phyloP scores from a whole-genome alignment of 192 early-diverging fungal genomes.

The Diversispora eburnea region DNA sequence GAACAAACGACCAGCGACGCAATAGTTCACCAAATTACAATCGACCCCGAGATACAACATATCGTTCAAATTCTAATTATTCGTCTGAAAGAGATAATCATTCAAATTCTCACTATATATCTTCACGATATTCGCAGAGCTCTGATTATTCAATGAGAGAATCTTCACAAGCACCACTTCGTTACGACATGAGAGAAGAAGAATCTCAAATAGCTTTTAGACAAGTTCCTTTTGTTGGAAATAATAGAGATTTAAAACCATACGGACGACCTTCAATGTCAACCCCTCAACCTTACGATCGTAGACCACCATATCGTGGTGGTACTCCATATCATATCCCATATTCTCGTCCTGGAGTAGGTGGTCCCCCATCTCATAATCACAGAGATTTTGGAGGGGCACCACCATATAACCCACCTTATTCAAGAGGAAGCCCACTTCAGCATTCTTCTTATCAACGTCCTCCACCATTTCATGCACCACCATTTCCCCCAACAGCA shows the following conservation, averaged over 20 bases:
- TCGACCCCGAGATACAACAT: conserved; percentile 5
- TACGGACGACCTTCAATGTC: conserved; percentile 4
- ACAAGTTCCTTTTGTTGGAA: conserved; percentile 19
- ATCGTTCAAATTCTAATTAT: neutral
- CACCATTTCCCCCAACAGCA: conserved; percentile 7
- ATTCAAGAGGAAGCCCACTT: conserved; percentile 7
- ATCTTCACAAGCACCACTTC: neutral
- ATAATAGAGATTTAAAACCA: conserved; percentile 7
- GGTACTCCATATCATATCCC: neutral
- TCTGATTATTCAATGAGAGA: neutral
- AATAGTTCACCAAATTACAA: conserved; percentile 17
- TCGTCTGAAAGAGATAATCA: neutral
- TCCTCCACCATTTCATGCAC: neutral
- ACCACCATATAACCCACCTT: neutral
- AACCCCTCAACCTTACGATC: conserved; percentile 3
- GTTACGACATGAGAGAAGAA: conserved; percentile 13
- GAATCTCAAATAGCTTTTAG: conserved; percentile 6
- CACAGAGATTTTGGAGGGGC: conserved; percentile 4
- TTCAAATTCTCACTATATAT: conserved; percentile 11
- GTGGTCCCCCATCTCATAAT: conserved; percentile 4
- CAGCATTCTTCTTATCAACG: conserved; percentile 12
- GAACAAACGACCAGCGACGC: conserved; percentile 14
- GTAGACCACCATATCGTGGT: conserved; percentile 19
- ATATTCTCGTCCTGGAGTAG: neutral
- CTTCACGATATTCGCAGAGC: neutral